Evolutionary conservation across 345 rosid genomes (phyloP).

Genomic region (Dipteronia dyeriana): DNA sequence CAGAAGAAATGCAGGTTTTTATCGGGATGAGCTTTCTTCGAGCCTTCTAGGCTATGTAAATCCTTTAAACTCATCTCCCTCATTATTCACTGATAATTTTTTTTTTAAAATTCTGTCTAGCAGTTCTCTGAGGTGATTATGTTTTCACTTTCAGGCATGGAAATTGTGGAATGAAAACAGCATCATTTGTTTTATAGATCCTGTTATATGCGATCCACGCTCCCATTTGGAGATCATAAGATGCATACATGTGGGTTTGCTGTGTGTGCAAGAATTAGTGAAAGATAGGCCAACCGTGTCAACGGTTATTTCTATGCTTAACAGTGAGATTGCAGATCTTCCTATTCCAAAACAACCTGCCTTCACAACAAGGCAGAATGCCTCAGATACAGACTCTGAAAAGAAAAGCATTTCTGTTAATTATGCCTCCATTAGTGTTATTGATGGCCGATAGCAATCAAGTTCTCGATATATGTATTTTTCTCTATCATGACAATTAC

Average conservation of each 20-base stretch:
- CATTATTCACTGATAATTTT: neutral
- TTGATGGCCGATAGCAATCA: neutral
- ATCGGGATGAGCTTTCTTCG: neutral
- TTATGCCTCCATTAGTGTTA: neutral
- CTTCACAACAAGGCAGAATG: neutral
- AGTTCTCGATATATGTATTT: neutral
- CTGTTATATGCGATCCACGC: neutral
- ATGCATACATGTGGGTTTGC: neutral
- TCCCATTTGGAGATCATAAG: neutral
- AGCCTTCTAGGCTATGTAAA: neutral
- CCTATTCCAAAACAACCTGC: neutral
- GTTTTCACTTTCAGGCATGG: neutral
- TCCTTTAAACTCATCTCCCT: neutral
- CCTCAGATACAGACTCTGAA: neutral
- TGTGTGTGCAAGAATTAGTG: neutral
- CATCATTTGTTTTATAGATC: neutral
- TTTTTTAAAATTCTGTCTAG: neutral
- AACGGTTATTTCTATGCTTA: neutral
- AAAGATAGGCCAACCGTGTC: neutral
- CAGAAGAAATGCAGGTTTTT: neutral
- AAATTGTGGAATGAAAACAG: neutral
- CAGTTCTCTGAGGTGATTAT: neutral
- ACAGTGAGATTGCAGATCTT: neutral
- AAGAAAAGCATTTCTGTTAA: neutral
- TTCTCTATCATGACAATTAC: no score